Evolutionary conservation across 768 basidiomycete species (phyloP).

Genomic region (Collybia sordida): DNA sequence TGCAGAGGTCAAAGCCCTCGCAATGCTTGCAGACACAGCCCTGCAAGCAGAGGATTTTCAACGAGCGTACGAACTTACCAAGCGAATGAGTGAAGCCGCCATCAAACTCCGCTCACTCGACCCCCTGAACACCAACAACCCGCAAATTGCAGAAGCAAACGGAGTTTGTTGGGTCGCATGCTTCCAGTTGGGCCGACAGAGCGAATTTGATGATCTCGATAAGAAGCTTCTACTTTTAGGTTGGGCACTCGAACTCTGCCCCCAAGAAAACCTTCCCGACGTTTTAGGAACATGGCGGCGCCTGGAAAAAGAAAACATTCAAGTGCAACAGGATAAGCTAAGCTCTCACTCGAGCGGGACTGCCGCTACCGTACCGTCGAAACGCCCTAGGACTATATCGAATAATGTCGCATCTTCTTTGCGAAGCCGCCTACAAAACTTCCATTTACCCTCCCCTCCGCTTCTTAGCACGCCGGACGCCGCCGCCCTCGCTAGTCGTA

Average conservation of each 20-base stretch:
- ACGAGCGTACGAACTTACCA: slow-evolving; percentile 68
- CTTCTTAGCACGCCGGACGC: slow-evolving; percentile 74
- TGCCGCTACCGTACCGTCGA: slow-evolving; percentile 12
- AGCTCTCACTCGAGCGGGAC: slow-evolving; percentile 24
- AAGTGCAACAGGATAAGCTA: slow-evolving; percentile 44
- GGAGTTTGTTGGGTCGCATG: slow-evolving; percentile 91
- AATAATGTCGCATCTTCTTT: slow-evolving; percentile 50
- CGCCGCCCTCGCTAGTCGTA: slow-evolving; percentile 73
- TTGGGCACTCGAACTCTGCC: slow-evolving; percentile 83
- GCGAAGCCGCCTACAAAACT: slow-evolving; percentile 58
- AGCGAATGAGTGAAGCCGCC: slow-evolving; percentile 69
- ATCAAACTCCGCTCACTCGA: slow-evolving; percentile 41
- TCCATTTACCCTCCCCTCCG: slow-evolving; percentile 70
- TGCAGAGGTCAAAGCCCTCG: slow-evolving; percentile 80
- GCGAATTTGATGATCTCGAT: slow-evolving; percentile 67
- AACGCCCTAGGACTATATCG: slow-evolving; percentile 19
- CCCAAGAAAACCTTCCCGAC: slow-evolving; percentile 74
- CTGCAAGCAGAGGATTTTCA: slow-evolving; percentile 79
- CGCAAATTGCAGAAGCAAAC: slow-evolving; percentile 53
- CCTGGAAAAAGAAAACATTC: slow-evolving; percentile 66
- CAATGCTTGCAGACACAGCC: slow-evolving; percentile 91
- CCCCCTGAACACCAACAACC: slow-evolving; percentile 30
- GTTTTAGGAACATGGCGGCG: slow-evolving; percentile 78
- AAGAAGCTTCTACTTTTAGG: slow-evolving; percentile 75
- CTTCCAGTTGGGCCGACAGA: slow-evolving; percentile 83